phyloP scores from a whole-genome alignment of 108 stramenopile genomes.

The Cafeteria roenbergensis region DNA sequence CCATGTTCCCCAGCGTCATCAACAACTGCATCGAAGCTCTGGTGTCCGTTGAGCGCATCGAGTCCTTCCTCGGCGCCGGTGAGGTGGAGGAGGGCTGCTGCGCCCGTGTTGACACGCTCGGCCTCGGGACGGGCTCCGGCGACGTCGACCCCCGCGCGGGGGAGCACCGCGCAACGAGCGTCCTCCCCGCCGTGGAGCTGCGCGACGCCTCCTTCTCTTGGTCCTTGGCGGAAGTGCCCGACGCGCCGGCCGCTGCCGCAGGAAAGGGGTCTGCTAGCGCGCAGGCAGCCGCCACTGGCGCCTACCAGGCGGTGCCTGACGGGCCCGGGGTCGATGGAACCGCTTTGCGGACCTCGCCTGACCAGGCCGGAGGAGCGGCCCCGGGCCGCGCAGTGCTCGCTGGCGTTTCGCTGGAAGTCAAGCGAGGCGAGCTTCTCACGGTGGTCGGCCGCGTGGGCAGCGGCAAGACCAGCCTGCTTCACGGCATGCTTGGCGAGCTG shows the following conservation, averaged over 20 bases:
- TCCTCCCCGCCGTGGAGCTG: slow-evolving; percentile 6
- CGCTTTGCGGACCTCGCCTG: too few relatives aligned
- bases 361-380: too few relatives aligned
- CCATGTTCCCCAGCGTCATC: slow-evolving; percentile 73
- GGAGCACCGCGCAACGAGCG: too few relatives aligned
- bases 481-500: slow-evolving; percentile 72
- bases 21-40: slow-evolving; percentile 77
- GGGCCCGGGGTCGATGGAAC: too few relatives aligned
- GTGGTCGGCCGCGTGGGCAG: slow-evolving; percentile 69
- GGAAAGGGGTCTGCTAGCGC: too few relatives aligned
- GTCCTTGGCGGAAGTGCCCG: too few relatives aligned
- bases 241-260: too few relatives aligned
- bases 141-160: too few relatives aligned
- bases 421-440: slow-evolving; percentile 27
- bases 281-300: slow-evolving; percentile 3
- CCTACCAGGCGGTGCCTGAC: slow-evolving; percentile 2
- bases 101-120: too few relatives aligned
- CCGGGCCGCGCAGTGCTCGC: too few relatives aligned
- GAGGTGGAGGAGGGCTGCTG: slow-evolving; percentile 53
- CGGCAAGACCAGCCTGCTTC: slow-evolving; percentile 75
- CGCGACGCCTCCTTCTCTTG: slow-evolving; percentile 10
- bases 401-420: too few relatives aligned
- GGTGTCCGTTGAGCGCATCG: slow-evolving; percentile 61
- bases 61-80: slow-evolving; percentile 55
- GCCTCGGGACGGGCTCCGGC: too few relatives aligned